Evolutionary conservation across 2,329 filamentous ascomycete species (phyloP), one percentile per base, ranked within the genome.

Genomic region (Fusarium sp.): DNA sequence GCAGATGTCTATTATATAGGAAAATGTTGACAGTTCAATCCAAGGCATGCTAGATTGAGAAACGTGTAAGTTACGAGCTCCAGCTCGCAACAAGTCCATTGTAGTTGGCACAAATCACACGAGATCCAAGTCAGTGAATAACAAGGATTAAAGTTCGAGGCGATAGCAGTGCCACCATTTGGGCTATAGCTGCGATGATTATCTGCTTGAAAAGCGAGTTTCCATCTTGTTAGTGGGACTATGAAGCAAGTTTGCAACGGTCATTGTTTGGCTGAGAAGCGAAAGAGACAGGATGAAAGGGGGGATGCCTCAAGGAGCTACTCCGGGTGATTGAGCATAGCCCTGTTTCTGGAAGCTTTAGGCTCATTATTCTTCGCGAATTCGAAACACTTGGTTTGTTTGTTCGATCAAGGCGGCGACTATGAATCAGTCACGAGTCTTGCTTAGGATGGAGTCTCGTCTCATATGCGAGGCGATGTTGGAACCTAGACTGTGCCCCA

Each of bases 141-240:
- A 53, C 47, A 26, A 35, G 48, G 39, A 30, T 57, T 9, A 41
- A 42, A 35, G 42, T 38, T 53, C 35, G 24, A 69, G 63, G 53
- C 35, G 60, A 55, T 35, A 38, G n/a, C 39, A 41, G 41, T 59
- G 44, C 64, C 64, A 59, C 69, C 8, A 15, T 36, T 18, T 26
- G 10, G 24, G n/a, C 14, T 48, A 70, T 70, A 42, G 42, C 26
- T 70, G 67, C 59, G 59, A 70, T 70, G 59, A 17, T 59, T 51
- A 36, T 14, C 17, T 66, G 30, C 36, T 53, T 70, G 66, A 70
- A 70, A 70, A 70, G 18, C 24, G 26, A 59, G 41, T 42, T 42
- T 39, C 13, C 17, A 28, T 24, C 9, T 10, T n/a, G 14, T 30
- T 20, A 66, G 36, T 32, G 48, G 32, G 35, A 26, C 26, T 54